Percentiles rank a stretch among this genome's conserved stretches.
Evolutionary conservation across 257 asterid species (phyloP).

Genomic region (Datura wrightii): DNA sequence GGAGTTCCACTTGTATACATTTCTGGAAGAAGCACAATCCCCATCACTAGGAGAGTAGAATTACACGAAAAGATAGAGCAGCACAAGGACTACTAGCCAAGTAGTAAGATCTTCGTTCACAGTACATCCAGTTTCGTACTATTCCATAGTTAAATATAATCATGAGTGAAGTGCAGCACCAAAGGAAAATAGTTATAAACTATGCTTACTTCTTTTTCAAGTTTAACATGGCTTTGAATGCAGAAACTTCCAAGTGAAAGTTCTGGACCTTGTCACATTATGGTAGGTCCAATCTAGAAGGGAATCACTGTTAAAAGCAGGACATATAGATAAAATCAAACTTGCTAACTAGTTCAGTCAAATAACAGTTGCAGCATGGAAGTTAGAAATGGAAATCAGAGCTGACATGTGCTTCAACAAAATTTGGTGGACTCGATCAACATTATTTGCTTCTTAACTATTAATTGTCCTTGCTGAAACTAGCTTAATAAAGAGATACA

Average conservation of each 20-base stretch:
- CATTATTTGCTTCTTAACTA: background rate
- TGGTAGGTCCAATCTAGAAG: background rate
- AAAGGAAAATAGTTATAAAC: background rate
- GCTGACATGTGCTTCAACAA: constrained; percentile 19
- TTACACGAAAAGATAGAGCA: background rate
- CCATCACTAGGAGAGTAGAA: constrained; percentile 4
- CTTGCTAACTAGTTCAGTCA: background rate
- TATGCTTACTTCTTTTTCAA: background rate
- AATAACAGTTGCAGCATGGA: constrained; percentile 15
- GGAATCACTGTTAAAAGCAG: background rate
- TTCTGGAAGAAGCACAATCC: background rate
- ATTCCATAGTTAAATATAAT: background rate
- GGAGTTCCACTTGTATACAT: background rate
- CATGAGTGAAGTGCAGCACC: background rate
- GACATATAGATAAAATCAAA: background rate
- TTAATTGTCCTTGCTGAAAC: background rate
- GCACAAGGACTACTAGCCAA: constrained; percentile 13
- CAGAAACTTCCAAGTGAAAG: constrained; percentile 23
- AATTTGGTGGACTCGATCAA: constrained; percentile 2
- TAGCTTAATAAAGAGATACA: background rate
- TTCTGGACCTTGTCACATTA: background rate
- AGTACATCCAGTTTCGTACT: background rate
- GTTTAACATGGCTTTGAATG: constrained; percentile 4
- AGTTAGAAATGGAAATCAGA: background rate
- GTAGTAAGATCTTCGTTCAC: background rate